A percentile compares a stretch with the other conserved stretches of the same genome.
These are phyloP conservation scores for Penicillium verrucosum DNA, from an alignment of 2,329 filamentous ascomycete species.

Conservation along the genomic window DNA sequence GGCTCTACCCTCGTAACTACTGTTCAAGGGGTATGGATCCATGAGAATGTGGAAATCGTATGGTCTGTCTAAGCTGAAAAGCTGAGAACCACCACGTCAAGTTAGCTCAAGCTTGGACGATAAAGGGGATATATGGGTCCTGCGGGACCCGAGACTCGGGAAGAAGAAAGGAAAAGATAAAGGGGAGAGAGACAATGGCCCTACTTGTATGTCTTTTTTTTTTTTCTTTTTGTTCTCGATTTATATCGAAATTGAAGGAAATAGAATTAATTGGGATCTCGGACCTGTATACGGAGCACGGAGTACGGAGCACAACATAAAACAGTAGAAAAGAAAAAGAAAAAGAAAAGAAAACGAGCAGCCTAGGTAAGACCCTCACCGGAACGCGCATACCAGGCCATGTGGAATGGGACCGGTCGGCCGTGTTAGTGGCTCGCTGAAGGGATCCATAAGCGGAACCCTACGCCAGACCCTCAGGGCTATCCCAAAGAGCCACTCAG, in stretches of 20 bases:
- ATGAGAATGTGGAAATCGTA: conserved; percentile 17
- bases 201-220: not conserved
- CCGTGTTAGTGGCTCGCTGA: conserved; percentile 25
- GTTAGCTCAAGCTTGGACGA: conserved; percentile 1
- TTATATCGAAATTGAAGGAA: not conserved
- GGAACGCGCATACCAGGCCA: conserved; percentile 22
- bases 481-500: conserved; percentile 22
- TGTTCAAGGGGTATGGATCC: not conserved
- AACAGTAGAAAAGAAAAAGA: not conserved
- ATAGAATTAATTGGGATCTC: not conserved
- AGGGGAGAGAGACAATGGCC: not conserved
- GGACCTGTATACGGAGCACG: not conserved
- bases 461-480: too few relatives aligned
- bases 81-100: conserved; percentile 1
- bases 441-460: not conserved
- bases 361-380: not conserved
- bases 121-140: conserved; percentile 7
- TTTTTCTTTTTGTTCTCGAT: not conserved
- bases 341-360: conserved; percentile 18
- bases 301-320: not conserved
- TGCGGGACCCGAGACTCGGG: not conserved
- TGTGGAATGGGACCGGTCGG: conserved; percentile 24
- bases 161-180: not conserved
- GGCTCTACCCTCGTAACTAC: not conserved
- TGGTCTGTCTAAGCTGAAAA: conserved; percentile 14